Conservation (phyloP, 2,329 filamentous ascomycete genomes). For the Chaetoscypha palmicola region DNA sequence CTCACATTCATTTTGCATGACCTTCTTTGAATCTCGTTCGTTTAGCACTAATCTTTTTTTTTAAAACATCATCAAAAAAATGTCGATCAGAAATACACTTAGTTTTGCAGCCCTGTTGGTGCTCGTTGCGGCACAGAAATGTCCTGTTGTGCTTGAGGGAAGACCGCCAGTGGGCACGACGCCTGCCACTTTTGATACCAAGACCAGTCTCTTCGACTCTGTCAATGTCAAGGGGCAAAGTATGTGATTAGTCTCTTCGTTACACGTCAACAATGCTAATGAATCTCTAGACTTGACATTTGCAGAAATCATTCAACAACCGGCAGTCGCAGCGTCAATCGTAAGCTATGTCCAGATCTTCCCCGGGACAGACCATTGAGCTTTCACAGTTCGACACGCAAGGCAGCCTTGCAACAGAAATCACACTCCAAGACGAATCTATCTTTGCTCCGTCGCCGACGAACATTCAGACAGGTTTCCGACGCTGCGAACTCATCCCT, state of each 20-base stretch:
- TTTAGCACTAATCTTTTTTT: background rate
- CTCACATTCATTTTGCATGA: background rate
- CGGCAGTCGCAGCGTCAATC: slow-evolving; percentile 33
- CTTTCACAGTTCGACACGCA: slow-evolving; percentile 16
- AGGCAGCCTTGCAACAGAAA: slow-evolving; percentile 11
- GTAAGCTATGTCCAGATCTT: slow-evolving; percentile 26
- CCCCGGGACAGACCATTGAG: background rate
- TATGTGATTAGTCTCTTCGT: slow-evolving; percentile 13
- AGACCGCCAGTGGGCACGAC: slow-evolving; percentile 36
- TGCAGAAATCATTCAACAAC: slow-evolving; percentile 44
- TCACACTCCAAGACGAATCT: slow-evolving; percentile 39
- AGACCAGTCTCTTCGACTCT: slow-evolving; percentile 42
- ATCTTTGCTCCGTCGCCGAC: slow-evolving; percentile 48
- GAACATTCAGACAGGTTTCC: slow-evolving; percentile 51
- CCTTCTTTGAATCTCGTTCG: background rate
- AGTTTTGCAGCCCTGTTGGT: slow-evolving; percentile 13
- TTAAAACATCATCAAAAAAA: background rate
- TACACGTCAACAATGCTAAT: background rate
- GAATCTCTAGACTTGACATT: slow-evolving; percentile 38
- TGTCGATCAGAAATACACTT: background rate
- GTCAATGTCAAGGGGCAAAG: slow-evolving; percentile 45
- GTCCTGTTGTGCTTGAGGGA: slow-evolving; percentile 40
- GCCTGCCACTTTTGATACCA: slow-evolving; percentile 36
- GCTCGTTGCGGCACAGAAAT: slow-evolving; percentile 28
- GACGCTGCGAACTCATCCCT: slow-evolving; percentile 50